Evolutionary conservation across 352 stramenopile species (phyloP).

Genomic region (Pythium guiyangense): DNA sequence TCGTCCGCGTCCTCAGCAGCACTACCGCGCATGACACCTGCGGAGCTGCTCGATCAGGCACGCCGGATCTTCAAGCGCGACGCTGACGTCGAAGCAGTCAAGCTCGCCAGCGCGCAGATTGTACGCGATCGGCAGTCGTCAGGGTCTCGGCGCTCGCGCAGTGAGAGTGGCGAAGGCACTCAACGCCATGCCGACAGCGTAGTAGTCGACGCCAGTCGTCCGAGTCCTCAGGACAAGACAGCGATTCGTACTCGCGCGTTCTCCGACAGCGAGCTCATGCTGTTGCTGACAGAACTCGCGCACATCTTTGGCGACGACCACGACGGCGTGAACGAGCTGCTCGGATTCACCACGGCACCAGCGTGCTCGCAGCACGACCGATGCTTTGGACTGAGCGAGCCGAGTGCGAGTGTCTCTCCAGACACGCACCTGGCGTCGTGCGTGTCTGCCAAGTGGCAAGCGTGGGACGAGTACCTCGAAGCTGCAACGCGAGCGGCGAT

Average conservation of each 20-base stretch:
- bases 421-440: conserved; percentile 1
- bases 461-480: conserved; percentile 22
- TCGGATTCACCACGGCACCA: conserved; percentile 6
- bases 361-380: conserved; percentile 10
- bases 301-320: conserved; percentile 29
- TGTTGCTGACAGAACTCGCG: conserved; percentile 19
- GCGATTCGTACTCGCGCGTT: background rate
- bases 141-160: background rate
- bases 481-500: background rate
- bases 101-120: conserved; percentile 15
- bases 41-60: conserved; percentile 8
- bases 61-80: conserved; percentile 10
- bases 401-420: background rate
- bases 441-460: conserved; percentile 17
- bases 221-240: no score
- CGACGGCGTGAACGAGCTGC: conserved; percentile 17
- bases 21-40: conserved; percentile 3
- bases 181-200: no score
- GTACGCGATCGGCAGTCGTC: background rate
- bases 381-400: conserved; percentile 7
- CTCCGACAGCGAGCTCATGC: conserved; percentile 13
- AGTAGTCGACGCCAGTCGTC: no score
- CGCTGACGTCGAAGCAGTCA: conserved; percentile 18
- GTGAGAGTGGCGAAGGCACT: background rate
- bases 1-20: background rate